Conservation (phyloP, 108 stramenopile species). For the Skeletonema marinoi region DNA sequence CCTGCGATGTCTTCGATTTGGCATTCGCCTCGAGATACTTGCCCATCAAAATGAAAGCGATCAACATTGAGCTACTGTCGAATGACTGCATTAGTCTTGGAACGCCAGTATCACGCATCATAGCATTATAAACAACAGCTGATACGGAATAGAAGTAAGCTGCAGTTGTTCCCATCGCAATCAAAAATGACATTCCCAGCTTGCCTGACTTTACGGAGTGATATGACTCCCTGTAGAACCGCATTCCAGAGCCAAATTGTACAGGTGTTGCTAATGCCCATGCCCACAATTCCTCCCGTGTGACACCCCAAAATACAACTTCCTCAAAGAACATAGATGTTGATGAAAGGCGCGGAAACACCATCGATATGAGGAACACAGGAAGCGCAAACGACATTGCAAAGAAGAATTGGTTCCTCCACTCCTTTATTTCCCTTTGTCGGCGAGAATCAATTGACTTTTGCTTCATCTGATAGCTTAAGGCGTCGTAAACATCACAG, state of each 20-base stretch:
- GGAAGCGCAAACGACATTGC: conserved; percentile 53
- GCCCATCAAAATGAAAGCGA: conserved; percentile 77
- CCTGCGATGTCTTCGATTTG: conserved; percentile 42
- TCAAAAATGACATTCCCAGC: conserved; percentile 85
- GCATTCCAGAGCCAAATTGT: conserved; percentile 75
- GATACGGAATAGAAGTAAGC: conserved; percentile 74
- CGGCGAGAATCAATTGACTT: conserved; percentile 45
- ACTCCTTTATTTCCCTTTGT: conserved; percentile 38
- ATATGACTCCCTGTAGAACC: conserved; percentile 76
- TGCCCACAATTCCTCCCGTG: conserved; percentile 52
- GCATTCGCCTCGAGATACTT: conserved; percentile 77
- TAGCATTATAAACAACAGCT: conserved; percentile 48
- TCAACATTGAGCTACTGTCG: conserved; percentile 73
- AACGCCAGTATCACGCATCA: conserved; percentile 9
- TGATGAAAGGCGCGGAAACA: conserved; percentile 25
- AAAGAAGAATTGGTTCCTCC: conserved; percentile 53
- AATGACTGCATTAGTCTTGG: conserved; percentile 64
- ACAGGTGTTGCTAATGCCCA: conserved; percentile 79
- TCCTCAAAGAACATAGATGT: conserved; percentile 29
- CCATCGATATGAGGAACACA: conserved; percentile 61
- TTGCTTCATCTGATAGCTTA: conserved; percentile 48
- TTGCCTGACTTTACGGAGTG: conserved; percentile 54
- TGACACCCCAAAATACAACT: conserved; percentile 18
- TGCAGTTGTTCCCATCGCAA: conserved; percentile 82
- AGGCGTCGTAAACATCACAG: conserved; percentile 35